Evolutionary conservation across 2,329 filamentous ascomycete genomes (phyloP), one percentile per base, ranked within the genome.

Genomic region (Chaetomium globosum): DNA sequence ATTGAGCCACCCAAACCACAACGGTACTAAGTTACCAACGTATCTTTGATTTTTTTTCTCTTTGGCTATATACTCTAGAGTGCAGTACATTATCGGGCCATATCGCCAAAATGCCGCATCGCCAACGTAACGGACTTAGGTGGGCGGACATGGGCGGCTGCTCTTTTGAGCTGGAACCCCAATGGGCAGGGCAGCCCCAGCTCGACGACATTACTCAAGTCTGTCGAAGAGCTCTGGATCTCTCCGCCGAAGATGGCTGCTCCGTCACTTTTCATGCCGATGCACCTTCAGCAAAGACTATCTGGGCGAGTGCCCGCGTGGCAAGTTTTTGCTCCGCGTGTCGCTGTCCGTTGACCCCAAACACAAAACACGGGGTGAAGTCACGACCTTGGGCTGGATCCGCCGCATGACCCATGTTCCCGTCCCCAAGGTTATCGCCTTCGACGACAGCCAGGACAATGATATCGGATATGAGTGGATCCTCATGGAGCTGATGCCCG

Each of bases 401-500:
- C 66, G 69, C 12, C 61, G 67, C 19, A 65, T 67, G 23, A 77
- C 75, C 0, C 56, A 69, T 10, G 70, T 78, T 2, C 76, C 74
- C 0, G 73, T 79, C 0, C 72, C 77, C 1, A 63, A 68, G 1
- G 70, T 79, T 23, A 26, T 77, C 23, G 74, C 73, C 0, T 78
- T 69, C 36, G 73, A 77, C 53, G 69, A 73, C 28, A 70, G 66
- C 6, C 61, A 53, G 19, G 59, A 71, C 7, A 78, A 77, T 53
- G 69, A 73, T 21, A 70, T 79, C 39, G 76, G 75, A 1, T 77
- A 75, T 39, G 77, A 79, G 71, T 80, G 76, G 76, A 77, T 79
- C 7, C 63, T 79, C 26, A 77, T 79, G 74, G 72, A 70, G 48
- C 43, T 70, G 9, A 66, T 75, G 66, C 58, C 70, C 13, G 76